Conservation (phyloP, 1,284 basidiomycete genomes). For the Ceratobasidium sp. region DNA sequence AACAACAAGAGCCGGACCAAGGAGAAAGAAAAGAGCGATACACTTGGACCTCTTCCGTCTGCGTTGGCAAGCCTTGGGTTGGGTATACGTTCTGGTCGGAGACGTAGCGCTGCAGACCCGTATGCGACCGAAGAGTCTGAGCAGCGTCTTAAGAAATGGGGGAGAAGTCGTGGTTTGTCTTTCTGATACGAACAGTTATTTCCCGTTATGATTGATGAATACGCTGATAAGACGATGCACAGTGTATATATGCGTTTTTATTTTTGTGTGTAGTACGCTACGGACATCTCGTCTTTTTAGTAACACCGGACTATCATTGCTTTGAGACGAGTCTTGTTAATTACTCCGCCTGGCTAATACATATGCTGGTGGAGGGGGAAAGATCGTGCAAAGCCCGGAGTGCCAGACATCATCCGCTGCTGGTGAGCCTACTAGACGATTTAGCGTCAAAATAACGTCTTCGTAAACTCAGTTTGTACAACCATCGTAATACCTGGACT, state of each 20-base stretch:
- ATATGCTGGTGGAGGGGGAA: too few relatives aligned
- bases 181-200: constrained; percentile 26
- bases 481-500: too few relatives aligned
- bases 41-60: constrained; percentile 32
- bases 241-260: constrained; percentile 39
- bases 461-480: too few relatives aligned
- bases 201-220: constrained; percentile 22
- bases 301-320: background rate
- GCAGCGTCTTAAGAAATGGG: constrained; percentile 42
- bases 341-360: background rate
- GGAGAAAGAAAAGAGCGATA: constrained; percentile 33
- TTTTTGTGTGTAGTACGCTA: constrained; percentile 6
- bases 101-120: constrained; percentile 37
- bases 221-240: constrained; percentile 13
- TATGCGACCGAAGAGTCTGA: constrained; percentile 33
- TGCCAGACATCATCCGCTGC: too few relatives aligned
- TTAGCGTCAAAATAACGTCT: too few relatives aligned
- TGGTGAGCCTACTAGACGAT: too few relatives aligned
- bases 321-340: background rate
- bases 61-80: constrained; percentile 41
- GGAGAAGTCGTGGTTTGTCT: constrained; percentile 42
- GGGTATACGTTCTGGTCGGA: constrained; percentile 32
- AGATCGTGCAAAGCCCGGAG: too few relatives aligned
- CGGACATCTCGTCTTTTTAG: background rate
- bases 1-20: constrained; percentile 24